Evolutionary conservation across 345 rosid species (phyloP), one percentile per base, ranked within the genome.

Genomic region (Arabis hirsuta): DNA sequence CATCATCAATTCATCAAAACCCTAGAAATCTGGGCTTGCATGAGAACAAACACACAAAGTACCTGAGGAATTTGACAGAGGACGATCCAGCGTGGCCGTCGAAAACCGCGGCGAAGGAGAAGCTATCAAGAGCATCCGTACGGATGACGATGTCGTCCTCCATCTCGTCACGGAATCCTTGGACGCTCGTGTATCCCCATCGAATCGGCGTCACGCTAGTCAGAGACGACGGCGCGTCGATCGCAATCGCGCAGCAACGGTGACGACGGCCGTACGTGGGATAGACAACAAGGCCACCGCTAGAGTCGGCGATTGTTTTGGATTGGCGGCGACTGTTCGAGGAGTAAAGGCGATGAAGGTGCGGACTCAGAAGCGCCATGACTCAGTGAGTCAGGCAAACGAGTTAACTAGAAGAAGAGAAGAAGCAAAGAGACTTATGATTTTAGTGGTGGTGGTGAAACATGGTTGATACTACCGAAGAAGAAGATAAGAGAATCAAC

Each of bases 151-250:
- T 68, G 26, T 73, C 87, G 47, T 94, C 98, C 76, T 94, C 98
- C 97, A 89, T 94, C 81, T 87, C 98, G 5, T 93, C 96, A 19
- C 98, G 86, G 3, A 44, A 34, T n/a, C 98, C 98, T 80, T 94
- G 96, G 69, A 89, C 57, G 74, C 85, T 83, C 16, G 86, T 69
- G 69, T 77, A 86, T 0, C 98, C 98, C 88, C 88, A 89, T 11
- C 95, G 84, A 67, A 94, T 74, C 10, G 94, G 90, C 2, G 84
- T 73, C 26, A 78, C 83, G 10, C 81, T 90, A 1, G 87, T 11
- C 20, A 86, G 27, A 4, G 96, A 83, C 58, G 98, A 86, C 12
- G 94, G 91, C 9, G 84, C 84, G 69, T 90, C 87, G 58, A 94
- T 87, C 63, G 96, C 98, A 44, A 94, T 89, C 26, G 95, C 96